A percentile compares a stretch with the other conserved stretches of the same genome.
phyloP scores from a whole-genome alignment of 331 rosid species.

The Stylosanthes scabra region DNA sequence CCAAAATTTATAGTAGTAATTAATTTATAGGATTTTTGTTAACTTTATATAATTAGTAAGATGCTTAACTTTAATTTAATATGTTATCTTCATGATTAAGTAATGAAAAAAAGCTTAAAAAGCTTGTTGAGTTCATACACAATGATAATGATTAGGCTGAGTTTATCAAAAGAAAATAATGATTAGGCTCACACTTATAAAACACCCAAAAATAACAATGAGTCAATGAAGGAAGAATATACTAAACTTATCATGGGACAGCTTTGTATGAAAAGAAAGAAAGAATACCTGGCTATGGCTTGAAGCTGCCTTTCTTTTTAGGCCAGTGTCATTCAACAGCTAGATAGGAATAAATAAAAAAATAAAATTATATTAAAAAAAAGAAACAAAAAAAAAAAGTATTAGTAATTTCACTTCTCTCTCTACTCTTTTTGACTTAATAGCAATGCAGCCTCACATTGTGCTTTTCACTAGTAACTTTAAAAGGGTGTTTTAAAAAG shows the following conservation, averaged over 20 bases:
- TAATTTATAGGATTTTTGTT: too few relatives aligned
- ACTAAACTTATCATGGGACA: slow-evolving; percentile 28
- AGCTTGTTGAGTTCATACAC: not conserved
- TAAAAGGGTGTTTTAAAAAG: slow-evolving; percentile 38
- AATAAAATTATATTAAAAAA: too few relatives aligned
- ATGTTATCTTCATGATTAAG: slow-evolving; percentile 9
- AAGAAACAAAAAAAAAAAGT: not conserved
- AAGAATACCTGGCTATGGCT: slow-evolving; percentile 57
- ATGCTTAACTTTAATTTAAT: not conserved
- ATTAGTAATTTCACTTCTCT: slow-evolving; percentile 2
- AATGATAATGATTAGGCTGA: slow-evolving; percentile 16
- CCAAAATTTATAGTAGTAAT: too few relatives aligned
- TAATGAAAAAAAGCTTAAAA: slow-evolving; percentile 27
- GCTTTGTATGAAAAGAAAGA: slow-evolving; percentile 32
- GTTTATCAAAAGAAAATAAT: not conserved
- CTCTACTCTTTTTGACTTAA: slow-evolving; percentile 47
- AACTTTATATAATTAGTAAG: not conserved
- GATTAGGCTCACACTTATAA: slow-evolving; percentile 6
- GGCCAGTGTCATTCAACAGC: slow-evolving; percentile 56
- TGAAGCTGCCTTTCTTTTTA: slow-evolving; percentile 52
- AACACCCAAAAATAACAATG: not conserved
- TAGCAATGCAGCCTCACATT: slow-evolving; percentile 39
- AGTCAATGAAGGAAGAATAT: slow-evolving; percentile 42
- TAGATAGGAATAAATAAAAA: slow-evolving; percentile 37
- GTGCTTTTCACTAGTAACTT: slow-evolving; percentile 36